phyloP scores from a whole-genome alignment of 495 filamentous ascomycete species.

The Lasiosphaeria hispida region DNA sequence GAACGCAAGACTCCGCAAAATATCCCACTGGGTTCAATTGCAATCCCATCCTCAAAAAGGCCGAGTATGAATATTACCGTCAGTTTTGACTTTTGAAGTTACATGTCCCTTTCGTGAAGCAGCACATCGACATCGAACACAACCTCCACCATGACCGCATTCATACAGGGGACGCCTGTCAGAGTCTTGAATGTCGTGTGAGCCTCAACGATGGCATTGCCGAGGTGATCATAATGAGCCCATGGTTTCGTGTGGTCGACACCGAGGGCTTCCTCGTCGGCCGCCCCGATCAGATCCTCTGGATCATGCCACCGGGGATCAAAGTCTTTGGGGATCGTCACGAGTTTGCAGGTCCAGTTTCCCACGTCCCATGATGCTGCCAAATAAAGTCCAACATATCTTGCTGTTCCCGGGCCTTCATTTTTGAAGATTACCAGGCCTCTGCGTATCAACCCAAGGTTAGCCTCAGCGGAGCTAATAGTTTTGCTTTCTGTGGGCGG shows the following conservation, averaged over 20 bases:
- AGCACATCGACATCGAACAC: constrained; percentile 19
- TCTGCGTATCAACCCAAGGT: background rate
- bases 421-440: constrained; percentile 20
- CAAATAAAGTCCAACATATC: constrained; percentile 13
- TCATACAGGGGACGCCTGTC: constrained; percentile 13
- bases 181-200: constrained; percentile 17
- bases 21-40: too few relatives aligned
- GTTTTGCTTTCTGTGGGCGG: too few relatives aligned
- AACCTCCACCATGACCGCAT: constrained; percentile 21
- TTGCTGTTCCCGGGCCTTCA: background rate
- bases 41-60: too few relatives aligned
- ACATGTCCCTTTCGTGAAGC: constrained; percentile 1
- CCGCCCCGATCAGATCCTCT: background rate
- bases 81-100: too few relatives aligned
- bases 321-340: constrained; percentile 4
- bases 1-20: too few relatives aligned
- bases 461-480: too few relatives aligned
- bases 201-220: constrained; percentile 17
- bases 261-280: background rate
- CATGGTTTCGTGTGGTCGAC: background rate
- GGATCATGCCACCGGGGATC: background rate
- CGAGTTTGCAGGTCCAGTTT: constrained; percentile 17
- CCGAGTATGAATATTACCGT: too few relatives aligned
- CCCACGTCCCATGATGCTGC: background rate
- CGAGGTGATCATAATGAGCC: constrained; percentile 14